Evolutionary conservation across 441 rosid genomes (phyloP).

Genomic region (Populus hybrid): DNA sequence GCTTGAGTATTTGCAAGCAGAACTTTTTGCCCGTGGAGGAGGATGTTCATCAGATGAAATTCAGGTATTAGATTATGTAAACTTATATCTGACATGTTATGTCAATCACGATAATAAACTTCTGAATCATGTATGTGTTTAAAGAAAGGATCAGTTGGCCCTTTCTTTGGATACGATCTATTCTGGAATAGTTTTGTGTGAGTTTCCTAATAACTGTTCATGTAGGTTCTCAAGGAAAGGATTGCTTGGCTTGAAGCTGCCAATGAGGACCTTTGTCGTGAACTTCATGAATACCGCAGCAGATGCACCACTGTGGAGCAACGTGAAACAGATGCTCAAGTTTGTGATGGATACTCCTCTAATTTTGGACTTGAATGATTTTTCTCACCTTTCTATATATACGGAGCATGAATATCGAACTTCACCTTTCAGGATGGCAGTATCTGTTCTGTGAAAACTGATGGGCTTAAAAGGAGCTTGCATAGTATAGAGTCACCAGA

Average conservation of each 20-base stretch:
- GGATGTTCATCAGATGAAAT: slow-evolving; percentile 82
- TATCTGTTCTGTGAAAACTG: slow-evolving; percentile 57
- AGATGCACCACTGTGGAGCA: slow-evolving; percentile 56
- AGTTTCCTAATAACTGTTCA: slow-evolving; percentile 12
- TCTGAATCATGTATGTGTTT: not conserved
- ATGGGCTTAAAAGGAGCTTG: slow-evolving; percentile 81
- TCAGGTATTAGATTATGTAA: slow-evolving; percentile 48
- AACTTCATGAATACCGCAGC: slow-evolving; percentile 83
- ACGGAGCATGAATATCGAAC: slow-evolving; percentile 5
- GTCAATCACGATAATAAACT: slow-evolving; percentile 3
- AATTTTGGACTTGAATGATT: slow-evolving; percentile 7
- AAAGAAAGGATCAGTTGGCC: not conserved
- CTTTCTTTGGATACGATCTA: not conserved
- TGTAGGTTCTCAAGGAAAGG: slow-evolving; percentile 83
- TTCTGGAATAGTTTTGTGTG: not conserved
- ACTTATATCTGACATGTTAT: slow-evolving; percentile 7
- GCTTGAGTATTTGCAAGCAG: slow-evolving; percentile 91
- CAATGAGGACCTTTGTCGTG: slow-evolving; percentile 88
- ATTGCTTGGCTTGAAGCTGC: slow-evolving; percentile 94
- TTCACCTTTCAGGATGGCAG: slow-evolving; percentile 59
- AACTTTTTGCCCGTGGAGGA: slow-evolving; percentile 85
- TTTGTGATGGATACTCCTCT: slow-evolving; percentile 32
- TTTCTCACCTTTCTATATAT: not conserved
- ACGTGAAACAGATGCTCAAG: slow-evolving; percentile 73
- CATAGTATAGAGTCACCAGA: slow-evolving; percentile 74